Conservation (phyloP, 352 stramenopile genomes). For the Halophytophthora polymorphica region DNA sequence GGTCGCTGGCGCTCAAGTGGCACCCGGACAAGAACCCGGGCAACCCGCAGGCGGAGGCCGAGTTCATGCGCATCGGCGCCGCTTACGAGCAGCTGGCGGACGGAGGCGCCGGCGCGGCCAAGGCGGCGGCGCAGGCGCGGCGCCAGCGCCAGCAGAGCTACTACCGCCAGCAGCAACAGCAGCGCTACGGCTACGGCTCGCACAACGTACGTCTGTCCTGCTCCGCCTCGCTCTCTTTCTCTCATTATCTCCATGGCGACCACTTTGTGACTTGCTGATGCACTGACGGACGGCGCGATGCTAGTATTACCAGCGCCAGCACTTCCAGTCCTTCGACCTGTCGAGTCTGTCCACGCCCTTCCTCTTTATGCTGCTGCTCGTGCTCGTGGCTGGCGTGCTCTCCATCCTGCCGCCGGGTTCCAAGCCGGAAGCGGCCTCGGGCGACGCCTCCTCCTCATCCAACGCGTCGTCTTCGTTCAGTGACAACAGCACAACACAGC, state of each 20-base stretch:
- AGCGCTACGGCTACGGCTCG: slow-evolving; percentile 29
- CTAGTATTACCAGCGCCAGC: slow-evolving; percentile 30
- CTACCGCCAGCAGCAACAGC: slow-evolving; percentile 46
- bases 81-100: slow-evolving; percentile 69
- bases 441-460: background rate
- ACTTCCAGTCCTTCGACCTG: slow-evolving; percentile 28
- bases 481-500: no score
- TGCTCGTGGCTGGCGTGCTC: slow-evolving; percentile 40
- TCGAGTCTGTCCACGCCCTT: slow-evolving; percentile 48
- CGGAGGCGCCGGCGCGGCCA: slow-evolving; percentile 16
- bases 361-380: slow-evolving; percentile 40
- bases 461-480: background rate
- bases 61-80: slow-evolving; percentile 74
- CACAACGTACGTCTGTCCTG: slow-evolving; percentile 26
- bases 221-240: no score
- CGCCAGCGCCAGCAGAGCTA: slow-evolving; percentile 39
- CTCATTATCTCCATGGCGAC: background rate
- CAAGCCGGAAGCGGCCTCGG: slow-evolving; percentile 13
- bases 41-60: slow-evolving; percentile 58
- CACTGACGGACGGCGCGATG: background rate
- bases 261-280: background rate
- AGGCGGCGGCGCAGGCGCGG: slow-evolving; percentile 8
- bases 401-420: slow-evolving; percentile 31
- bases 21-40: slow-evolving; percentile 88
- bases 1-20: slow-evolving; percentile 84